Conservation (phyloP, 2,329 filamentous ascomycete genomes). For the Lecanicillium sp. region DNA sequence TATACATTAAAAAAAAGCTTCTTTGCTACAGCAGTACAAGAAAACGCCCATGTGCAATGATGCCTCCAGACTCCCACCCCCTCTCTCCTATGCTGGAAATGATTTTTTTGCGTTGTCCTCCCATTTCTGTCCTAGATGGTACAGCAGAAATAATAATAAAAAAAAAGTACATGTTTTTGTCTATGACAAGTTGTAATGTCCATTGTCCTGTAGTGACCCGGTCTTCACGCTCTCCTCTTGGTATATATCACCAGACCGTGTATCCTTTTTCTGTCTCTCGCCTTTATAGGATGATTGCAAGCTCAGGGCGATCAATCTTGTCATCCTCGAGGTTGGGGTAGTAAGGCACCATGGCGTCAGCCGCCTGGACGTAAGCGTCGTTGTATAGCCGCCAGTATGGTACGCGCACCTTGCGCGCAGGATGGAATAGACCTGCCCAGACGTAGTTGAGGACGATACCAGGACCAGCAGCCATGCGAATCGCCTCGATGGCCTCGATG, state of each 20-base stretch:
- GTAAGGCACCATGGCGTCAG: constrained; percentile 93
- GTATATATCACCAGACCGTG: background rate
- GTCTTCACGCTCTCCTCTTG: background rate
- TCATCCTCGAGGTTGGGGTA: constrained; percentile 85
- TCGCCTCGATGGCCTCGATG: constrained; percentile 93
- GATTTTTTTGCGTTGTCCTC: background rate
- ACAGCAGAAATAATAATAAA: constrained; percentile 1
- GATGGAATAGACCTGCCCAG: constrained; percentile 96
- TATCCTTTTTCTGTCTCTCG: background rate
- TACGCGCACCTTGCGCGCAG: constrained; percentile 84
- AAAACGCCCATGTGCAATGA: constrained; percentile 7
- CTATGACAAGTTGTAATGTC: background rate
- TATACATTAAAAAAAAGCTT: background rate
- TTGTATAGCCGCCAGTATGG: constrained; percentile 98
- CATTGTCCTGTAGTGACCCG: background rate
- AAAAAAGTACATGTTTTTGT: background rate
- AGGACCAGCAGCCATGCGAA: constrained; percentile 86
- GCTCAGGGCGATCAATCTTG: constrained; percentile 68
- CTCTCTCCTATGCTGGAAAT: constrained; percentile 4
- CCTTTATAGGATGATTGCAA: constrained; percentile 71
- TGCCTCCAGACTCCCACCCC: constrained; percentile 1
- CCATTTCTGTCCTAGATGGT: constrained; percentile 4
- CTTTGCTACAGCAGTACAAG: constrained; percentile 5
- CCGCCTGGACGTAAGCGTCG: constrained; percentile 88
- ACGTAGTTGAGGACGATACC: constrained; percentile 96